phyloP scores from a whole-genome alignment of 768 basidiomycete species.

The Lactarius quietus region DNA sequence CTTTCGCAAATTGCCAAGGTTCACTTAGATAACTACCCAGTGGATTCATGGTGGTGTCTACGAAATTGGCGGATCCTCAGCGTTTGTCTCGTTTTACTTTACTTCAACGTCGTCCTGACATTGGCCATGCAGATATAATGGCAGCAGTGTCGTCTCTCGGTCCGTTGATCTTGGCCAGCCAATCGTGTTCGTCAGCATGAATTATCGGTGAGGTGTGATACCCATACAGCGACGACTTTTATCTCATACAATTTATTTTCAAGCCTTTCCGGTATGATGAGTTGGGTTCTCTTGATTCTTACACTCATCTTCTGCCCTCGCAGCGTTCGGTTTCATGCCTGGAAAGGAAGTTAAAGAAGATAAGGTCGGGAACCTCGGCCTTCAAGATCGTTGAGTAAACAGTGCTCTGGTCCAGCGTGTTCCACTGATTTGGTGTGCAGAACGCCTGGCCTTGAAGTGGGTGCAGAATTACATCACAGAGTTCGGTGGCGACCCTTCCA shows the following conservation, averaged over 20 bases:
- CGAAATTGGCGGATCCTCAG: constrained; percentile 13
- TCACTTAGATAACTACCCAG: constrained; percentile 6
- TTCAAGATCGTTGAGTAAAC: constrained; percentile 54
- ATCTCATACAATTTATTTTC: neutral
- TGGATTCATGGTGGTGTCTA: constrained; percentile 30
- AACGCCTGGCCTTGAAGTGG: constrained; percentile 59
- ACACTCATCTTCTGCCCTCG: neutral
- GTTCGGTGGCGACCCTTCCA: constrained; percentile 63
- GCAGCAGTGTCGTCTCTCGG: constrained; percentile 26
- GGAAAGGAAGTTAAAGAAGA: constrained; percentile 50
- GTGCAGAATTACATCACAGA: constrained; percentile 58
- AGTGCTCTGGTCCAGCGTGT: neutral
- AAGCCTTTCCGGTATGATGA: constrained; percentile 22
- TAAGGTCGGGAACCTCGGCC: constrained; percentile 58
- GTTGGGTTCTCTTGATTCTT: neutral
- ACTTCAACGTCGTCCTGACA: neutral
- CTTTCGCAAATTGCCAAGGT: neutral
- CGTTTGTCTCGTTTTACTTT: constrained; percentile 3
- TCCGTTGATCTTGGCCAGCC: constrained; percentile 29
- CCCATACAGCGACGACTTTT: neutral
- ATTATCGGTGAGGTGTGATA: constrained; percentile 27
- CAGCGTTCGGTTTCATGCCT: constrained; percentile 50
- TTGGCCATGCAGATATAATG: constrained; percentile 24
- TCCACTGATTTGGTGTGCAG: constrained; percentile 33
- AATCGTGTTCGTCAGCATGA: constrained; percentile 30